Percentiles rank a stretch among this genome's conserved stretches.
phyloP scores from a whole-genome alignment of 805 yeast species.

The Starmerella vitae region DNA sequence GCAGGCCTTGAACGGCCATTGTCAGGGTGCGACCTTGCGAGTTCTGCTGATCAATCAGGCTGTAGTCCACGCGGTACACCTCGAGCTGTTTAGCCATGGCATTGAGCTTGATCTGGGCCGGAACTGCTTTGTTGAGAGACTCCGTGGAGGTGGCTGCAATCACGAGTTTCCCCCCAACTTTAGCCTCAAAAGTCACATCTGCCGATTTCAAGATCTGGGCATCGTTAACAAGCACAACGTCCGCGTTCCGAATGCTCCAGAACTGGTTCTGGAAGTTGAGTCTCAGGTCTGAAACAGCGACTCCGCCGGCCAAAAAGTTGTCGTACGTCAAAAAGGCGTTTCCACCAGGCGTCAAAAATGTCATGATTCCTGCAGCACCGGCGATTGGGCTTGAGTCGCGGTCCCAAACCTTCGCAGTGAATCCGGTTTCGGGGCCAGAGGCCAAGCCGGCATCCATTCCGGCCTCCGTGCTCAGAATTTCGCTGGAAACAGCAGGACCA shows the following conservation, averaged over 20 bases:
- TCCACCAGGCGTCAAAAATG: slow-evolving; percentile 23
- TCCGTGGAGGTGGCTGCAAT: slow-evolving; percentile 30
- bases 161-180: slow-evolving; percentile 43
- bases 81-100: slow-evolving; percentile 41
- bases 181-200: slow-evolving; percentile 50
- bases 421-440: slow-evolving; percentile 3
- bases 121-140: slow-evolving; percentile 41
- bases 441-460: slow-evolving; percentile 30
- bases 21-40: slow-evolving; percentile 63
- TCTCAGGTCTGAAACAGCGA: slow-evolving; percentile 48
- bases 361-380: slow-evolving; percentile 14
- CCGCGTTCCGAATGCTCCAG: slow-evolving; percentile 41
- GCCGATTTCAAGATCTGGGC: slow-evolving; percentile 39
- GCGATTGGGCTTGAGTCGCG: slow-evolving; percentile 17
- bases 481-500: slow-evolving; percentile 28
- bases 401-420: slow-evolving; percentile 16
- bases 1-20: slow-evolving; percentile 64
- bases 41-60: slow-evolving; percentile 42
- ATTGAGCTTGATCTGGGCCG: slow-evolving; percentile 39
- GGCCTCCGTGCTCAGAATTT: slow-evolving; percentile 34
- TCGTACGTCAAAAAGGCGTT: slow-evolving; percentile 55
- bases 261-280: slow-evolving; percentile 30
- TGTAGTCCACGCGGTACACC: slow-evolving; percentile 47
- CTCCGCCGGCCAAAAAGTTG: slow-evolving; percentile 59
- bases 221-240: slow-evolving; percentile 51